Conservation (phyloP, 1,284 basidiomycete species). For the Gomphus sp. region DNA sequence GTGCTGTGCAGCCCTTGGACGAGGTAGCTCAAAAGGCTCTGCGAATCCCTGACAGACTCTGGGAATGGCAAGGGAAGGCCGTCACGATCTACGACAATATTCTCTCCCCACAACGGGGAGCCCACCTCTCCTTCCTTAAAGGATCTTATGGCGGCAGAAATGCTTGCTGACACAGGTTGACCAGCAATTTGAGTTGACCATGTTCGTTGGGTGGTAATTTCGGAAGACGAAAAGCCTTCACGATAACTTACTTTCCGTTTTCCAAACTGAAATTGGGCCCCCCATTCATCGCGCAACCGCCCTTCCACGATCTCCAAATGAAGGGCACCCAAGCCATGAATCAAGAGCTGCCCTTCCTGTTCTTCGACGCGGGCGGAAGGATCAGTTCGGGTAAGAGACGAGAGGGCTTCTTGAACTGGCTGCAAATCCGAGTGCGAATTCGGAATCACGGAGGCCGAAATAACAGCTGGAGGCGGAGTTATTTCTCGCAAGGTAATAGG, state of each 20-base stretch:
- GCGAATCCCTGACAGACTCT: slow-evolving; percentile 23
- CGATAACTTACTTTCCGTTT: slow-evolving; percentile 72
- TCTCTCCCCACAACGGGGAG: slow-evolving; percentile 65
- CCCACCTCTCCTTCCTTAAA: slow-evolving; percentile 47
- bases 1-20: slow-evolving; percentile 59
- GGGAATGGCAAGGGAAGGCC: slow-evolving; percentile 46
- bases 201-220: slow-evolving; percentile 24
- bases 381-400: slow-evolving; percentile 74
- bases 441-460: slow-evolving; percentile 74
- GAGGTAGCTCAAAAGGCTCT: slow-evolving; percentile 36
- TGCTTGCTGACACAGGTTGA: slow-evolving; percentile 33
- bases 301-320: slow-evolving; percentile 85
- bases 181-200: slow-evolving; percentile 60
- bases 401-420: slow-evolving; percentile 68
- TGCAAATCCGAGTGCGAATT: slow-evolving; percentile 73
- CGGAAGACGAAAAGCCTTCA: slow-evolving; percentile 45
- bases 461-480: slow-evolving; percentile 63
- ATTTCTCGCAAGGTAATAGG: slow-evolving; percentile 52
- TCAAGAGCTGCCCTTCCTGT: slow-evolving; percentile 75
- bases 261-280: slow-evolving; percentile 70
- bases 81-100: slow-evolving; percentile 48
- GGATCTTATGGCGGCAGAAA: slow-evolving; percentile 45
- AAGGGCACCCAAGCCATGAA: slow-evolving; percentile 78
- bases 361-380: slow-evolving; percentile 72
- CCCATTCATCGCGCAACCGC: slow-evolving; percentile 73